Evolutionary conservation across 352 stramenopile species (phyloP), one percentile per base, ranked within the genome.

Genomic region (Pythium graminicola): DNA sequence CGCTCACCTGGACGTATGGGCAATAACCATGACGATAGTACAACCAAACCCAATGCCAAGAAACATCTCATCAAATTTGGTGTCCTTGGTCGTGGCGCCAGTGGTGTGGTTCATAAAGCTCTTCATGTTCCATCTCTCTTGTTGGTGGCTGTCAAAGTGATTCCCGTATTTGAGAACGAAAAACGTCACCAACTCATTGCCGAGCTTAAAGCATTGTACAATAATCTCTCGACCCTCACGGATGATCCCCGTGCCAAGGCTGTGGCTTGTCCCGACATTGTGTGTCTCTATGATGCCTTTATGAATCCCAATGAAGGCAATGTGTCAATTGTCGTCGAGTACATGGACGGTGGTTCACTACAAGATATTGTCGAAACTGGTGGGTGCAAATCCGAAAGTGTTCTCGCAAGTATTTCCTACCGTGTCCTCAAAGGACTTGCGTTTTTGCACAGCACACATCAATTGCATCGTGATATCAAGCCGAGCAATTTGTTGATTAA

Each of bases 391-490:
- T 85, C 76, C 29, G 91, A 97, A 48, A 69, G 66, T 20, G 82
- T 93, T n/a, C 68, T 98, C 17, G 85, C 88, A 6, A 90, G 93
- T 22, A 95, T 98, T 32, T 86, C 84, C 13, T 81, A 76, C 28
- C 74, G 88, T 8, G 83, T 96, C n/a, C 72, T 97, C 26, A 84
- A 87, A 31, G 92, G 88, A 0, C 69, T 98, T 8, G 50, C 62
- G 33, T 97, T 94, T 68, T 65, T 98, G n/a, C 91, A 98, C 60
- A 68, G 69, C 24, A 90, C 80, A 14, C 73, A 93, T 38, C 85
- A 96, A 47, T 65, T 98, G 17, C 93, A 98, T 40, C 87, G 93
- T 23, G 93, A 98, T 43, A 96, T 98, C 46, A 98, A 98, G 54
- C 88, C 88, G 10, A 85, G 83, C 45, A 98, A 98, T 64, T 55